phyloP scores from a whole-genome alignment of 805 yeast genomes.

The Metschnikowia continentalis region DNA sequence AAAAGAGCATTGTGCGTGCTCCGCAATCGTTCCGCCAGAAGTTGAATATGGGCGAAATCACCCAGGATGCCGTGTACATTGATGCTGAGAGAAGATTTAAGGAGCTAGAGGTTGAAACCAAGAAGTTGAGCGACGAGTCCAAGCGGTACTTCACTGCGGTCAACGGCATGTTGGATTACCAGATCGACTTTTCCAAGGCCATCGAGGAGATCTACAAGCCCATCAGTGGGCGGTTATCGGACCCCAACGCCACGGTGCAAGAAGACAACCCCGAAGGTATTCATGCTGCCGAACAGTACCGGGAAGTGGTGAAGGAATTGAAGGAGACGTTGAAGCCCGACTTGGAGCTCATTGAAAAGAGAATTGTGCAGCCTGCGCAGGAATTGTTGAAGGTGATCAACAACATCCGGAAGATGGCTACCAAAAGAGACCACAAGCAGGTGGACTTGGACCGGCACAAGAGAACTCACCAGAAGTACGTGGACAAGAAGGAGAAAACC shows the following conservation, averaged over 20 bases:
- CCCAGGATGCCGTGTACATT: slow-evolving; percentile 75
- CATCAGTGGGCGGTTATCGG: slow-evolving; percentile 85
- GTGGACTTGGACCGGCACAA: slow-evolving; percentile 87
- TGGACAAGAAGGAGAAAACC: slow-evolving; percentile 76
- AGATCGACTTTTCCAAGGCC: slow-evolving; percentile 90
- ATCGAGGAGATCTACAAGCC: slow-evolving; percentile 96
- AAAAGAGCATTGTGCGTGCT: slow-evolving; percentile 76
- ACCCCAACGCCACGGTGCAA: slow-evolving; percentile 78
- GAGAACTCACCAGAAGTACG: slow-evolving; percentile 64
- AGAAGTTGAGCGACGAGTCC: slow-evolving; percentile 84
- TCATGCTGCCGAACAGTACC: slow-evolving; percentile 87
- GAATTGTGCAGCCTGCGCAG: slow-evolving; percentile 88
- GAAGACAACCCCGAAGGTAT: slow-evolving; percentile 98
- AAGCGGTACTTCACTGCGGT: slow-evolving; percentile 88
- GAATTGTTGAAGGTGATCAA: slow-evolving; percentile 81
- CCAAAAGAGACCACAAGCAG: slow-evolving; percentile 93
- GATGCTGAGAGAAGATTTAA: slow-evolving; percentile 97
- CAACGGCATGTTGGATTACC: slow-evolving; percentile 89
- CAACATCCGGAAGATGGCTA: slow-evolving; percentile 85
- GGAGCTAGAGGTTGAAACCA: slow-evolving; percentile 85
- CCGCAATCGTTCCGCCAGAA: slow-evolving; percentile 91
- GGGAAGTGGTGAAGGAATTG: slow-evolving; percentile 81
- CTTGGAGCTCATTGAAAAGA: slow-evolving; percentile 82
- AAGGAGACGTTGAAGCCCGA: slow-evolving; percentile 88
- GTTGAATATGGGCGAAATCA: slow-evolving; percentile 71